Evolutionary conservation across 306 rosid species (phyloP).

Genomic region (Cajanus cajan): DNA sequence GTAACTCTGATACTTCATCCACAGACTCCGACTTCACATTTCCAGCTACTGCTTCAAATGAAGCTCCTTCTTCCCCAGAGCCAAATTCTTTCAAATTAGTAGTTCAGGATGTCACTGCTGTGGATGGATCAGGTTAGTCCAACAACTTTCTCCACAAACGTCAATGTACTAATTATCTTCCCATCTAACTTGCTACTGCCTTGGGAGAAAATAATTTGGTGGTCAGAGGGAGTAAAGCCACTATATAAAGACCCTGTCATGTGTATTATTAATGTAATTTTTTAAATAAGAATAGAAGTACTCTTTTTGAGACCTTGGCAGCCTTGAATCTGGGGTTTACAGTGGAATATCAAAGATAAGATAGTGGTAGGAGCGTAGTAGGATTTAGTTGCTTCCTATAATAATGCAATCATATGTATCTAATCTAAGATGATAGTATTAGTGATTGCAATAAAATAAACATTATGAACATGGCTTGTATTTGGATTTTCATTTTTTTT

Average conservation of each 20-base stretch:
- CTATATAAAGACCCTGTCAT: conserved; percentile 5
- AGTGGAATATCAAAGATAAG: conserved; percentile 16
- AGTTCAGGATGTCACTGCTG: conserved; percentile 78
- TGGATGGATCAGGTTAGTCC: conserved; percentile 67
- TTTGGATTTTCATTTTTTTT: background rate
- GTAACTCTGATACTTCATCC: conserved; percentile 79
- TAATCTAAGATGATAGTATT: conserved; percentile 18
- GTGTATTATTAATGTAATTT: conserved; percentile 11
- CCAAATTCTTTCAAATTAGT: conserved; percentile 46
- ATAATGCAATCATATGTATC: background rate
- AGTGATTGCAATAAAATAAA: background rate
- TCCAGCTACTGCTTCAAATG: conserved; percentile 54
- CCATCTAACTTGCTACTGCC: conserved; percentile 18
- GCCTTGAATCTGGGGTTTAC: background rate
- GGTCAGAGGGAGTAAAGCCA: background rate
- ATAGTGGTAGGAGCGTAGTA: background rate
- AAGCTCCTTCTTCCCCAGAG: conserved; percentile 37
- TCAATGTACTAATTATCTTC: conserved; percentile 16
- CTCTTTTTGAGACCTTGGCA: background rate
- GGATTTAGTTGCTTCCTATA: conserved; percentile 18
- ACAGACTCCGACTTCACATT: conserved; percentile 75
- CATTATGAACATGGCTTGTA: background rate
- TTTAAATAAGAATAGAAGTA: background rate
- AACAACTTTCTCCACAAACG: conserved; percentile 35
- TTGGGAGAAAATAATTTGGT: conserved; percentile 15